Conservation (phyloP, 805 yeast genomes). For the Zygoascus tannicola region DNA sequence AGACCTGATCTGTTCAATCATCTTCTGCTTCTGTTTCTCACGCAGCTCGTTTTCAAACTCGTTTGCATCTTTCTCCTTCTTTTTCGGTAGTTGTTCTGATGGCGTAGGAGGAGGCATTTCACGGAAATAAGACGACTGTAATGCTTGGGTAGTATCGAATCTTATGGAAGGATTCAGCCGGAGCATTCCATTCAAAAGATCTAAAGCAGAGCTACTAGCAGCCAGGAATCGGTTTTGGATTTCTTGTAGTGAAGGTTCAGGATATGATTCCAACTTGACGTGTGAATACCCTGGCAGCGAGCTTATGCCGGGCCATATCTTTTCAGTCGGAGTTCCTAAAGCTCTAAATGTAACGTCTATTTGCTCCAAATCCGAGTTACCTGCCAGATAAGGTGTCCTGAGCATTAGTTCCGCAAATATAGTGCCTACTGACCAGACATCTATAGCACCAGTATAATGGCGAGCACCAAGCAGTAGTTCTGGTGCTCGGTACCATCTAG, state of each 20-base stretch:
- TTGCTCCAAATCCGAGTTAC: conserved; percentile 83
- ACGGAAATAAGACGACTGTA: conserved; percentile 56
- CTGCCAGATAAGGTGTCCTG: conserved; percentile 91
- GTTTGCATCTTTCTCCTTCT: conserved; percentile 13
- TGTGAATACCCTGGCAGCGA: conserved; percentile 62
- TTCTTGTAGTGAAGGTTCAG: conserved; percentile 75
- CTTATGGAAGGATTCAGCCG: conserved; percentile 71
- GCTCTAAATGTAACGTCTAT: conserved; percentile 91
- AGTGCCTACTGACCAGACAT: conserved; percentile 93
- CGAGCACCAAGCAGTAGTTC: conserved; percentile 82
- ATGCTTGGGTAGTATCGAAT: conserved; percentile 53
- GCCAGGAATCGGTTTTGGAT: conserved; percentile 78
- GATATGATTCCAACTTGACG: conserved; percentile 44
- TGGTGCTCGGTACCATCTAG: conserved; percentile 97
- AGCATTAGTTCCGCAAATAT: conserved; percentile 95
- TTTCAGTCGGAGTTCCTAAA: conserved; percentile 90
- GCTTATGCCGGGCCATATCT: conserved; percentile 83
- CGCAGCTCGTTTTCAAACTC: conserved; percentile 11
- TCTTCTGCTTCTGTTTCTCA: conserved; percentile 12
- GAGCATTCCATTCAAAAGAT: conserved; percentile 62
- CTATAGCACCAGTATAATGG: conserved; percentile 83
- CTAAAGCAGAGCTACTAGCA: conserved; percentile 77
- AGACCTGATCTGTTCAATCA: conserved; percentile 10
- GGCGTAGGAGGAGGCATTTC: conserved; percentile 71
- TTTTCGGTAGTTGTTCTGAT: conserved; percentile 51